Evolutionary conservation across 1,284 basidiomycete species (phyloP), one percentile per base, ranked within the genome.

Genomic region (Cryptococcus deneoformans): DNA sequence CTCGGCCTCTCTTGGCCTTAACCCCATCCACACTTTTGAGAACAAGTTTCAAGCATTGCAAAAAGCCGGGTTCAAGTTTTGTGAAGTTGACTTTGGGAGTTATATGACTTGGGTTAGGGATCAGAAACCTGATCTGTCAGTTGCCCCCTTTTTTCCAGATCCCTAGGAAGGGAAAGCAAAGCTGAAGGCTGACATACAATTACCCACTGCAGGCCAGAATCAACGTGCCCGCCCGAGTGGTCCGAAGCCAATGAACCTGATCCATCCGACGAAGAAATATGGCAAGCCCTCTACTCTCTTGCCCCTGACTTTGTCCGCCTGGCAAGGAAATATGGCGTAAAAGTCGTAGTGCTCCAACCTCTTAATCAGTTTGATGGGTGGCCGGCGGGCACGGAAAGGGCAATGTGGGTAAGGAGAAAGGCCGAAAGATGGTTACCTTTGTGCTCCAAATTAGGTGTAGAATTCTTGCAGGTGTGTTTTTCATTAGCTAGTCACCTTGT

Each of bases 301-400:
- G 53, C 46, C 37, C 5, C 24, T 8, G 14, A 57, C 20, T 45
- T 34, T 39, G 54, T 52, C 4, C n/a, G 7, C 11, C 43, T 63
- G 6, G 64, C 62, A 6, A 37, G 16, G 4, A 12, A 37, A 6
- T 50, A 51, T 40, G 62, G 49, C 4, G 46, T 66, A 8, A 50
- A 39, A n/a, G 11, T 63, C 8, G 34, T 61, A 9, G 42, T 54
- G 10, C 36, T 66, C 5, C 64, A 66, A 50, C 53, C 59, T 5
- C 24, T 66, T 14, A 55, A 54, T 42, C 61, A 63, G 36, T 59
- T 51, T 35, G 58, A 59, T 6, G 61, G 55, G 14, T 63, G 61
- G 61, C 24, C 56, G 1, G 16, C 12, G 6, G 59, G 59, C 2
- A 9, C 14, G n/a, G 37, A 57, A 36, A 37, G 58, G 43, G 46